These are phyloP conservation scores for Saccharata proteae DNA, from an alignment of 2,329 filamentous ascomycete genomes.

Conservation along the genomic window DNA sequence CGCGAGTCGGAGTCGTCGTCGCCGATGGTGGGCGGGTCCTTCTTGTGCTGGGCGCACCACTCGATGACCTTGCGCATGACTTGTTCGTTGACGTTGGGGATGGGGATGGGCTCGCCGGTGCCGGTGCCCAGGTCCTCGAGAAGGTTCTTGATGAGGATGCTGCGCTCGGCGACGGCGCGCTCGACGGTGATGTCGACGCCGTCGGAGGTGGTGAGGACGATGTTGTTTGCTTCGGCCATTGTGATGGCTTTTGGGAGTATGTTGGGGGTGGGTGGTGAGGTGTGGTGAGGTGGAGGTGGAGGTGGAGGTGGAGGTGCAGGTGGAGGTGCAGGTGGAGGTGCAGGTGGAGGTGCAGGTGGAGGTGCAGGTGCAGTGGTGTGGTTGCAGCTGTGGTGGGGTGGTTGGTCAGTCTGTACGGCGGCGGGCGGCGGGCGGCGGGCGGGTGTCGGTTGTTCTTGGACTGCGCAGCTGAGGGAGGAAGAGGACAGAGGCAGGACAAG, in stretches of 20 bases:
- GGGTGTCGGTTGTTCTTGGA: too few species aligned
- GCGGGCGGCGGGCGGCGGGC: too few species aligned
- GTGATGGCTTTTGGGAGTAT: conserved; percentile 9
- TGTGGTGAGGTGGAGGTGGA: conserved; percentile 2
- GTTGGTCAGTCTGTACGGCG: too few species aligned
- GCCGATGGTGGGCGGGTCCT: conserved; percentile 66
- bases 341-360: too few species aligned
- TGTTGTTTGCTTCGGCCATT: conserved; percentile 18
- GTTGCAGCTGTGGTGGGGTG: too few species aligned
- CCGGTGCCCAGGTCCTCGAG: conserved; percentile 74
- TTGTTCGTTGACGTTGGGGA: conserved; percentile 82
- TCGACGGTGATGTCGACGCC: conserved; percentile 38
- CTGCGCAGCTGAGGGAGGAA: too few species aligned
- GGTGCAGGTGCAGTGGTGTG: too few species aligned
- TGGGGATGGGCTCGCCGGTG: conserved; percentile 62
- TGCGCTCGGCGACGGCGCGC: conserved; percentile 76
- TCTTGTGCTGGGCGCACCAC: conserved; percentile 93
- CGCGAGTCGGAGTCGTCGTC: conserved; percentile 89
- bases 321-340: too few species aligned
- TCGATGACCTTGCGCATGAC: conserved; percentile 94
- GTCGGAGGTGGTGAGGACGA: conserved; percentile 35
- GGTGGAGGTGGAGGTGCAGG: conserved; percentile 7
- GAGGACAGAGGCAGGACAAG: too few species aligned
- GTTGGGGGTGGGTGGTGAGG: conserved; percentile 4
- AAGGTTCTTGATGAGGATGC: conserved; percentile 96